Evolutionary conservation across 2,329 filamentous ascomycete species (phyloP).

Genomic region (Bimuria novae-zelandiae): DNA sequence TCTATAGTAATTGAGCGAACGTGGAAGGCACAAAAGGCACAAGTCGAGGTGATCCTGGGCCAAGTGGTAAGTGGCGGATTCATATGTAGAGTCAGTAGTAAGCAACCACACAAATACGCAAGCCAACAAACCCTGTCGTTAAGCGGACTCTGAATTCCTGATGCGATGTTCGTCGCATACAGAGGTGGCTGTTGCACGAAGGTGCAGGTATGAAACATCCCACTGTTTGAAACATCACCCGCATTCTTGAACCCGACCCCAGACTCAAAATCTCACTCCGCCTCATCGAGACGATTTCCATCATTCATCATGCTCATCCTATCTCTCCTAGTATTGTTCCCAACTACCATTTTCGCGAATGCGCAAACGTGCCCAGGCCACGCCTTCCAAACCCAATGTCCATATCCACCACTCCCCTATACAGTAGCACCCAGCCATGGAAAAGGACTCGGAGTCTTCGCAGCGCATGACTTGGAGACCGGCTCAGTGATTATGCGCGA

Average conservation of each 20-base stretch:
- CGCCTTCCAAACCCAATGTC: conserved; percentile 20
- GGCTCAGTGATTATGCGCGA: conserved; percentile 50
- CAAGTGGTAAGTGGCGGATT: too few species aligned
- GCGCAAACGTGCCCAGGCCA: conserved; percentile 16
- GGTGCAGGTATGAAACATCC: conserved; percentile 9
- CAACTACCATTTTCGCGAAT: conserved; percentile 9
- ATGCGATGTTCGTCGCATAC: conserved; percentile 1
- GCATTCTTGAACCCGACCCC: neutral
- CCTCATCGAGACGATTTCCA: neutral
- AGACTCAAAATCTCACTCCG: neutral
- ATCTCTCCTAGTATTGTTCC: neutral
- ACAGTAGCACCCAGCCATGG: conserved; percentile 37
- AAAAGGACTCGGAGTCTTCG: conserved; percentile 52
- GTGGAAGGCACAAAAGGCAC: too few species aligned
- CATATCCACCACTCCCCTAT: conserved; percentile 29
- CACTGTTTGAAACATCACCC: neutral
- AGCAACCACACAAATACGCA: too few species aligned
- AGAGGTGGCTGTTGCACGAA: conserved; percentile 5
- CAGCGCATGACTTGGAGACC: conserved; percentile 37
- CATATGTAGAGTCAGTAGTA: too few species aligned
- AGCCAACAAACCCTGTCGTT: too few species aligned
- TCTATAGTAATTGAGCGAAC: too few species aligned
- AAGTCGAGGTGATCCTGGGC: too few species aligned
- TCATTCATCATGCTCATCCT: neutral
- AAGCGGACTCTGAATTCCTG: neutral